Conservation (phyloP, 495 filamentous ascomycete species). For the Podospora sp. region DNA sequence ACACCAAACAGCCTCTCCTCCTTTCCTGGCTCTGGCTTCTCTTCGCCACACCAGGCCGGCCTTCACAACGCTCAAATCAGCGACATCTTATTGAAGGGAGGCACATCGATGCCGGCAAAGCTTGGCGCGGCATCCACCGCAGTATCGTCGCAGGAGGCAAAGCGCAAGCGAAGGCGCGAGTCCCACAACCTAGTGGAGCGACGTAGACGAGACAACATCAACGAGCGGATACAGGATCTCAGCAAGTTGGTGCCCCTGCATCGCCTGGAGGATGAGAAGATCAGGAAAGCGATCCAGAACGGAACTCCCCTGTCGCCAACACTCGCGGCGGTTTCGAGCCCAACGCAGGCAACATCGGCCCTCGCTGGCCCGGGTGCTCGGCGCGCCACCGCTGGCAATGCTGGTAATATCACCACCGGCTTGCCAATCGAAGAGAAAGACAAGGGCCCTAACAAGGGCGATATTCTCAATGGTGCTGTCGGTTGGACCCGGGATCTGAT, state of each 20-base stretch:
- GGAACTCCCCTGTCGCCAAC: slow-evolving; percentile 84
- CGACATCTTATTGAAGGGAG: slow-evolving; percentile 56
- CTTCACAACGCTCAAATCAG: slow-evolving; percentile 49
- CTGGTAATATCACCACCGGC: slow-evolving; percentile 87
- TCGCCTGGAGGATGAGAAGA: slow-evolving; percentile 93
- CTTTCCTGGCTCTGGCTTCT: slow-evolving; percentile 79
- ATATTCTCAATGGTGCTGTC: slow-evolving; percentile 95
- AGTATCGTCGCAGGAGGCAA: slow-evolving; percentile 82
- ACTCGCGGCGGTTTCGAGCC: slow-evolving; percentile 60
- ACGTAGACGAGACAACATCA: slow-evolving; percentile 94
- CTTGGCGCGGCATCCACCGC: slow-evolving; percentile 48
- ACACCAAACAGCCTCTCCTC: slow-evolving; percentile 79
- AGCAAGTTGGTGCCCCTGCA: slow-evolving; percentile 91
- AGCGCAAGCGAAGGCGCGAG: slow-evolving; percentile 84
- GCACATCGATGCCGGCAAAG: slow-evolving; percentile 59
- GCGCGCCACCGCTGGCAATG: slow-evolving; percentile 64
- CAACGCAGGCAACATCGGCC: slow-evolving; percentile 81
- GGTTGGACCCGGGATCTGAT: slow-evolving; percentile 97
- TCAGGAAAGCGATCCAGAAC: slow-evolving; percentile 90
- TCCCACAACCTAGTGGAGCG: slow-evolving; percentile 97
- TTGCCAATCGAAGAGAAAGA: slow-evolving; percentile 95
- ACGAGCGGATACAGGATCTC: slow-evolving; percentile 95
- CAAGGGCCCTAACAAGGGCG: slow-evolving; percentile 97
- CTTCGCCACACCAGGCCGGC: slow-evolving; percentile 61
- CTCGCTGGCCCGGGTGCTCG: slow-evolving; percentile 83